Evolutionary conservation across 108 stramenopile genomes (phyloP), one percentile per base, ranked within the genome.

Genomic region (Stephanodiscus triporus): DNA sequence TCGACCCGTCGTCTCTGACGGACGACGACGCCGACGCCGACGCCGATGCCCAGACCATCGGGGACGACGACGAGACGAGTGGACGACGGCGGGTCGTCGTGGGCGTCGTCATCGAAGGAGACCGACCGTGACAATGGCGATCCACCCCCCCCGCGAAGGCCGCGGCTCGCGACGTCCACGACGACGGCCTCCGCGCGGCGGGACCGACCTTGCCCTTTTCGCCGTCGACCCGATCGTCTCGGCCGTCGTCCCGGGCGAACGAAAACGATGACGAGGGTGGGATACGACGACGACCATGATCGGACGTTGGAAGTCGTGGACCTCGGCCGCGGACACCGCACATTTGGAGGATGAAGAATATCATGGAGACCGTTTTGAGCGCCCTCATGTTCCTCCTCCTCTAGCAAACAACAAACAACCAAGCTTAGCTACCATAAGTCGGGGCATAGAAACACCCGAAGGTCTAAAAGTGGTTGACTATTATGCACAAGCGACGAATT

Each of bases 371-470:
- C 14, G 24, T 57, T 57, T 6, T 6, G 5, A 30, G 24, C 26
- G 56, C 30, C 24, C 16, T 57, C 56, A 57, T 57, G 22, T 49
- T n/a, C n/a, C n/a, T n/a, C n/a, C n/a, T n/a, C n/a, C n/a, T n/a
- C n/a, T n/a, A n/a, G n/a, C n/a, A n/a, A n/a, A n/a, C n/a, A n/a
- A n/a, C n/a, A n/a, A n/a, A n/a, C n/a, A n/a, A n/a, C n/a, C n/a
- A n/a, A n/a, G n/a, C n/a, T n/a, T n/a, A n/a, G n/a, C n/a, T n/a
- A n/a, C n/a, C n/a, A n/a, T n/a, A n/a, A n/a, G n/a, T n/a, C n/a
- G n/a, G n/a, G n/a, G n/a, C n/a, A n/a, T n/a, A n/a, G n/a, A n/a
- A n/a, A n/a, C n/a, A n/a, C n/a, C n/a, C n/a, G n/a, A n/a, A n/a
- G n/a, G n/a, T n/a, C n/a, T n/a, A n/a, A n/a, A n/a, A n/a, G n/a